Evolutionary conservation across 805 yeast genomes (phyloP).

Genomic region (Candida tammaniensis): DNA sequence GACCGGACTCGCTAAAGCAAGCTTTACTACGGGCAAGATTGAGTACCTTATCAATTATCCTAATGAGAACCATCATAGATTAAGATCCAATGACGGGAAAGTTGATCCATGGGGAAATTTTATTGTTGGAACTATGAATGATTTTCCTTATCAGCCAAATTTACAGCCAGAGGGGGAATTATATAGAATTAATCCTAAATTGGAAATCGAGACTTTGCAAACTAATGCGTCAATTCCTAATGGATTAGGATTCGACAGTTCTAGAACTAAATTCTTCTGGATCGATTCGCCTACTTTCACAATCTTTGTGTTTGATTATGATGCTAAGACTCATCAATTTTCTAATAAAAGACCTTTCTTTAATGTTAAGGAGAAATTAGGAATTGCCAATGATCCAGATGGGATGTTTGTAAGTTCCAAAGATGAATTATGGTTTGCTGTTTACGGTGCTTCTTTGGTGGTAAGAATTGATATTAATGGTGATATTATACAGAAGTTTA

Average conservation of each 20-base stretch:
- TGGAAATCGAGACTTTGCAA: conserved; percentile 30
- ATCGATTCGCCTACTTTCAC: conserved; percentile 37
- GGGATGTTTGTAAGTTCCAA: conserved; percentile 63
- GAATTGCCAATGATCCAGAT: conserved; percentile 50
- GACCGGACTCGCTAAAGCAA: conserved; percentile 59
- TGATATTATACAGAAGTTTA: conserved; percentile 45
- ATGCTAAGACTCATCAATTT: conserved; percentile 24
- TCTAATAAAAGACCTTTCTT: conserved; percentile 25
- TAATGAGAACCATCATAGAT: conserved; percentile 15
- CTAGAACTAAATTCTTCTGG: conserved; percentile 34
- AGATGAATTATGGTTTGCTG: conserved; percentile 61
- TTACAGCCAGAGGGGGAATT: conserved; percentile 50
- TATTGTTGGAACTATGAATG: conserved; percentile 80
- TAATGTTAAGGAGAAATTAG: conserved; percentile 28
- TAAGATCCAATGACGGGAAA: conserved; percentile 75
- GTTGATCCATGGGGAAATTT: conserved; percentile 75
- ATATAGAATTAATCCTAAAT: conserved; percentile 31
- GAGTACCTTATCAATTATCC: conserved; percentile 43
- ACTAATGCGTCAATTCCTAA: conserved; percentile 57
- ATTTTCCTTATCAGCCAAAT: conserved; percentile 27
- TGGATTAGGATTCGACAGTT: conserved; percentile 46
- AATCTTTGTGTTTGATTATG: conserved; percentile 39
- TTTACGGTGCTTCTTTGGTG: conserved; percentile 60
- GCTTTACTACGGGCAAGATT: conserved; percentile 33
- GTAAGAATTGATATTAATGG: conserved; percentile 53